phyloP scores from a whole-genome alignment of 805 yeast genomes.

The Candida taoyuanica region DNA sequence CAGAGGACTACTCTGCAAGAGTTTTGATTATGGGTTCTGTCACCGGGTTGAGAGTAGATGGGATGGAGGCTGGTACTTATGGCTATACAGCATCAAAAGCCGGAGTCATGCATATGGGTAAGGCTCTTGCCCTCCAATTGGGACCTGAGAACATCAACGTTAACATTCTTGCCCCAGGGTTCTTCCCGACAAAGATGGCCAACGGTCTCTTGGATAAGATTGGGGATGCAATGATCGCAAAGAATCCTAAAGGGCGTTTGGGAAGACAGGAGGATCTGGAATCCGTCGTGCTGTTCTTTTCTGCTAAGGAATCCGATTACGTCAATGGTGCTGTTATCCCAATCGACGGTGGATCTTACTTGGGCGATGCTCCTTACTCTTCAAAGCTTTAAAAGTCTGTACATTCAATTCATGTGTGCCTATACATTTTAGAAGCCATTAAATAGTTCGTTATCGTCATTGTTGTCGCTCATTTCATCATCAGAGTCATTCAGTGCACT shows the following conservation, averaged over 20 bases:
- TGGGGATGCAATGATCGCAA: slow-evolving; percentile 41
- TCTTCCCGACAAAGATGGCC: slow-evolving; percentile 73
- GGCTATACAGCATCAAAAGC: slow-evolving; percentile 75
- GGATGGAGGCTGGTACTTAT: slow-evolving; percentile 41
- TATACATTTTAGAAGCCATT: slow-evolving; percentile 14
- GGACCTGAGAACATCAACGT: slow-evolving; percentile 66
- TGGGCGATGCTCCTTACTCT: slow-evolving; percentile 29
- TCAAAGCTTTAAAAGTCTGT: slow-evolving; percentile 5
- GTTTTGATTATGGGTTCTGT: slow-evolving; percentile 64
- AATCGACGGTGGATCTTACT: slow-evolving; percentile 63
- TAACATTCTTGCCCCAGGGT: slow-evolving; percentile 71
- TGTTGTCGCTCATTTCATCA: slow-evolving; percentile 13
- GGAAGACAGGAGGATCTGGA: slow-evolving; percentile 60
- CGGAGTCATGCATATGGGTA: slow-evolving; percentile 65
- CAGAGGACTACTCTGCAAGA: slow-evolving; percentile 55
- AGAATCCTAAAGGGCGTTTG: slow-evolving; percentile 59
- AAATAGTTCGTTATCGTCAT: slow-evolving; percentile 3
- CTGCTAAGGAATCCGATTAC: slow-evolving; percentile 53
- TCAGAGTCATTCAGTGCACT: slow-evolving; percentile 13
- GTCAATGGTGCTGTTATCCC: slow-evolving; percentile 65
- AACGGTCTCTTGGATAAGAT: slow-evolving; percentile 49
- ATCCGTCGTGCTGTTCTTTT: slow-evolving; percentile 50
- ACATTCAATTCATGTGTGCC: not conserved
- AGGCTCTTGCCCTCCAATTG: slow-evolving; percentile 56
- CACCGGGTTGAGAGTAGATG: slow-evolving; percentile 42